Base-by-base conservation (phyloP, 805 yeast species). In the Lachancea lanzarotensis region DNA sequence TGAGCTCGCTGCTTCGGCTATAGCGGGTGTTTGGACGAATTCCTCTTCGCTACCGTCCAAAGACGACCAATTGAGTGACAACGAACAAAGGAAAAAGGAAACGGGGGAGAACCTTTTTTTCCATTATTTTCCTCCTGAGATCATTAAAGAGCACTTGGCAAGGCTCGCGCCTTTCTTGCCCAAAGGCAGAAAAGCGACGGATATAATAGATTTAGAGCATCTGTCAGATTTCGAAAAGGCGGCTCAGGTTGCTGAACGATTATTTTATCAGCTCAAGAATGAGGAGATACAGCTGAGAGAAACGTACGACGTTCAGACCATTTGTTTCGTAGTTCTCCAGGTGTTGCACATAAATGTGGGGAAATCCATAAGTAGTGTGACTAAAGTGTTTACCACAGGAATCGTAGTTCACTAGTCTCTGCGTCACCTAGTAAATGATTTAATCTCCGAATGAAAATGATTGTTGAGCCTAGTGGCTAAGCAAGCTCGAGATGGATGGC, bases 21-120 rank as follows among this genome's bases (percentile, higher is more conserved):
- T 77, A 40, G 76, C 78, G 13, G 81, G 81, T n/a, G 72, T 75
- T 3, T 77, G 79, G 78, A 65, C 77, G 2, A 68, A 69, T 13
- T 62, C 62, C 25, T 60, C 56, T 20, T 12, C 49, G 10, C 54
- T 75, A 20, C 81, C 81, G 1, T 35, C 68, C 0, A 48, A 54
- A 13, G 66, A 66, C 22, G 73, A 68, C 19, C 78, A 74, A 53
- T 45, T 43, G 16, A 45, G 53, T 8, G 70, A 73, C 70, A 69
- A 64, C 29, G 17, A 46, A 7, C 43, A 56, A 8, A 52, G 66
- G 37, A 42, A 65, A 25, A 54, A 52, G 11, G 39, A 41, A 2
- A 49, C 50, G 12, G 66, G 49, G 0, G 49, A 47, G 26, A 57
- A 51, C 19, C 49, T 59, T 30, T 35, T 55, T 8, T 71, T 63